phyloP scores from a whole-genome alignment of 768 basidiomycete genomes.

The Hericium coralloides region DNA sequence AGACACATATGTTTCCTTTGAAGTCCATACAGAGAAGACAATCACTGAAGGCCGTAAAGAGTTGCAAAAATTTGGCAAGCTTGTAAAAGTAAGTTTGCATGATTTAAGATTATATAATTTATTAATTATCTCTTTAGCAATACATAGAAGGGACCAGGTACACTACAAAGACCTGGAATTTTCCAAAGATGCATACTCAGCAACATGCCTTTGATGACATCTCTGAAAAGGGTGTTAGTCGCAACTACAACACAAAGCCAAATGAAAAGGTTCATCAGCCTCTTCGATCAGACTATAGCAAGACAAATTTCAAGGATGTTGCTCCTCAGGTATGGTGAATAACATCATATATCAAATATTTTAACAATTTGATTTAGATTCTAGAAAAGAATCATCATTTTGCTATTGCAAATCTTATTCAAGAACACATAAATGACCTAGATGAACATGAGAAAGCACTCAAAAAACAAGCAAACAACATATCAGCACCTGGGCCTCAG shows the following conservation, averaged over 20 bases:
- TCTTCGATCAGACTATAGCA: background rate
- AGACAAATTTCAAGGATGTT: background rate
- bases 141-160: background rate
- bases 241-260: background rate
- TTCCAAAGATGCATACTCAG: background rate
- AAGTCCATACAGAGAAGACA: conserved; percentile 24
- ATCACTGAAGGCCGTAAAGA: conserved; percentile 15
- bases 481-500: background rate
- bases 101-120: background rate
- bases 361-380: background rate
- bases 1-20: conserved; percentile 21
- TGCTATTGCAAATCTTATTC: conserved; percentile 1
- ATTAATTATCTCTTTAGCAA: background rate
- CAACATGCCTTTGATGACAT: background rate
- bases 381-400: background rate
- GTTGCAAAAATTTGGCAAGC: conserved; percentile 1
- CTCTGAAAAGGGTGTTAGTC: background rate
- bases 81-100: background rate
- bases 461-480: background rate
- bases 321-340: background rate
- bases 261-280: conserved; percentile 5
- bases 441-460: background rate
- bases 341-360: background rate
- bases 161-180: background rate
- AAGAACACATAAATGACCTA: background rate